A percentile compares a stretch with the other conserved stretches of the same genome.
Conservation (phyloP, 2,329 filamentous ascomycete species). For the Ophiostoma australiae region DNA sequence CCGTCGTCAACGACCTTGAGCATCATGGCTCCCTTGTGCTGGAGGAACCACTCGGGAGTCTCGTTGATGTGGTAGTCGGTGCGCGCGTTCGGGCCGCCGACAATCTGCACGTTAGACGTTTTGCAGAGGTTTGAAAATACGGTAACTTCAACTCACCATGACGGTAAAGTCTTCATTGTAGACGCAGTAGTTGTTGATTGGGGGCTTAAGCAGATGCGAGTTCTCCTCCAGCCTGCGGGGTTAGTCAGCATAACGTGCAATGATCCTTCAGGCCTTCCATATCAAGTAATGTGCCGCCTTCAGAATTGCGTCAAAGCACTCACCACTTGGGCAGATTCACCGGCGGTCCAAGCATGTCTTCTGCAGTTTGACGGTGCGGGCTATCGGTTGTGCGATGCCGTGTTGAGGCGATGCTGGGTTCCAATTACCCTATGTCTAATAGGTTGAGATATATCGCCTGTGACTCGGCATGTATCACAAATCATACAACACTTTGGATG, state of each 20-base stretch:
- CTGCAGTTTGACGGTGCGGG: background rate
- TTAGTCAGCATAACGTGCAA: slow-evolving; percentile 16
- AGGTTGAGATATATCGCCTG: background rate
- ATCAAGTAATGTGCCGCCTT: background rate
- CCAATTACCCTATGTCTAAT: background rate
- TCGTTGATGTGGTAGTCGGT: slow-evolving; percentile 98
- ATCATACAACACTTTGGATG: background rate
- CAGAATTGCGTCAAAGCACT: slow-evolving; percentile 30
- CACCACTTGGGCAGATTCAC: slow-evolving; percentile 57
- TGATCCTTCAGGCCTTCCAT: background rate
- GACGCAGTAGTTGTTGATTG: slow-evolving; percentile 96
- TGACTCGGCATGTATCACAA: background rate
- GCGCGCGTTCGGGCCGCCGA: slow-evolving; percentile 90
- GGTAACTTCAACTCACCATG: slow-evolving; percentile 51
- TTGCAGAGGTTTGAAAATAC: background rate
- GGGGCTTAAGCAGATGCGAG: slow-evolving; percentile 84
- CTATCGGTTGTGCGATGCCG: background rate
- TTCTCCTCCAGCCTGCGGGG: slow-evolving; percentile 68
- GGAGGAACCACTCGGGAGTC: slow-evolving; percentile 97
- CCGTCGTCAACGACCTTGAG: slow-evolving; percentile 78
- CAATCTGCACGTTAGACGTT: slow-evolving; percentile 37
- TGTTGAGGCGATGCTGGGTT: background rate
- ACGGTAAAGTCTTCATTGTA: slow-evolving; percentile 80
- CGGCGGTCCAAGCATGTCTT: slow-evolving; percentile 45
- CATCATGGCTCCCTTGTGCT: slow-evolving; percentile 87